Percentiles rank a stretch among this genome's conserved stretches.
phyloP scores from a whole-genome alignment of 1,284 basidiomycete species.

The Thelephora terrestris region DNA sequence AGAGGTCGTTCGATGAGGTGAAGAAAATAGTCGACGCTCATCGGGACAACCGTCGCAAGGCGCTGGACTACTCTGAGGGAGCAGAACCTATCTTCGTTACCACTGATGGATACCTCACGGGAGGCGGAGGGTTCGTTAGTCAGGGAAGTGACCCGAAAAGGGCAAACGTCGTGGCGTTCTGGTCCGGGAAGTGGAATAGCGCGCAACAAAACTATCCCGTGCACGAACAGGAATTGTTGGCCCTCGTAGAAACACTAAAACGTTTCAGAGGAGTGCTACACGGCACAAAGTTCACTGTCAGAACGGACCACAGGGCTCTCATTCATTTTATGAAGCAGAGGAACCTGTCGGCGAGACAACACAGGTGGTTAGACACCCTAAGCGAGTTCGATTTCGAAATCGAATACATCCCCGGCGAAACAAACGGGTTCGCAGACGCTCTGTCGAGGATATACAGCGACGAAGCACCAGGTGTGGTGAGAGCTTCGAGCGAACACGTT shows the following conservation, averaged over 20 bases:
- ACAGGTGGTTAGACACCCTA: conserved; percentile 15
- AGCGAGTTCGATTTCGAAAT: conserved; percentile 17
- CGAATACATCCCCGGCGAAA: too few relatives aligned
- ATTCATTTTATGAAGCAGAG: too few relatives aligned
- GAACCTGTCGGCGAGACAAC: conserved; percentile 16
- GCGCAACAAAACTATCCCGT: too few relatives aligned
- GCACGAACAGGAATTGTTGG: conserved; percentile 21
- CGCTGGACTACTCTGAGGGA: conserved; percentile 15
- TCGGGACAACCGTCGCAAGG: too few relatives aligned
- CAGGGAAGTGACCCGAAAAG: too few relatives aligned
- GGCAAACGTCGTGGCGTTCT: too few relatives aligned
- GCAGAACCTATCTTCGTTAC: conserved; percentile 13
- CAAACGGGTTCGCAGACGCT: too few relatives aligned
- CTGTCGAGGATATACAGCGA: conserved; percentile 21
- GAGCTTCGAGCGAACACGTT: conserved; percentile 18
- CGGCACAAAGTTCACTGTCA: too few relatives aligned
- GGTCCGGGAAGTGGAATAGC: too few relatives aligned
- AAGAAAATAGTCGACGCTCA: conserved; percentile 14
- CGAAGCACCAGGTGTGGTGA: conserved; percentile 17
- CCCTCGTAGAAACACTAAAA: conserved; percentile 20
- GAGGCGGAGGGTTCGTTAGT: too few relatives aligned
- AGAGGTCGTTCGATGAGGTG: conserved; percentile 20
- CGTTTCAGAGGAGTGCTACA: conserved; percentile 15
- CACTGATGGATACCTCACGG: conserved; percentile 12
- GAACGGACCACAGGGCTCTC: conserved; percentile 15